These are phyloP conservation scores for Ascochyta clinopodiicola DNA, from an alignment of 2,329 filamentous ascomycete genomes.

Conservation along the genomic window DNA sequence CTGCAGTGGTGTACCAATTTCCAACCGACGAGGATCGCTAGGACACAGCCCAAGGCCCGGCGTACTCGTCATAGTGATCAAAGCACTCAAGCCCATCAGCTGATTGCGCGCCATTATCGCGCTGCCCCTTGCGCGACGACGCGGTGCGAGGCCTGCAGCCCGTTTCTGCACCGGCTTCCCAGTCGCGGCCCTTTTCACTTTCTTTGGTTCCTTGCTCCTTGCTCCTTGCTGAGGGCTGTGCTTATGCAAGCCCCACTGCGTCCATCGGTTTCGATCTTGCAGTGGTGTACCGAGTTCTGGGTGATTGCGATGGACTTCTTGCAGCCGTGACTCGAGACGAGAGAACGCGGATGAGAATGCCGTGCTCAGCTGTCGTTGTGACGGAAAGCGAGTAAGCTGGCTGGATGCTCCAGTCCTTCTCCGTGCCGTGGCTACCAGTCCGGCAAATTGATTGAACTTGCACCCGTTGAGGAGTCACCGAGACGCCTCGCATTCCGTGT, in stretches of 20 bases:
- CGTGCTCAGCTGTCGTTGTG: neutral
- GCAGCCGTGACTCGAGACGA: neutral
- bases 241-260: neutral
- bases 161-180: neutral
- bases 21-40: neutral
- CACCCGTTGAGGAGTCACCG: too few species aligned
- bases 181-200: neutral
- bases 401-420: too few species aligned
- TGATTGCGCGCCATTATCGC: conserved; percentile 15
- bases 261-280: neutral
- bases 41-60: neutral
- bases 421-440: too few species aligned
- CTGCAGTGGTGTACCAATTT: neutral
- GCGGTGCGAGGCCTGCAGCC: conserved; percentile 8
- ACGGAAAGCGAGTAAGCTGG: too few species aligned
- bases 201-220: neutral
- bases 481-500: too few species aligned
- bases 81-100: conserved; percentile 4
- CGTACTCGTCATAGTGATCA: neutral
- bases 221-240: neutral
- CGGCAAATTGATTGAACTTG: too few species aligned
- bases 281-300: neutral
- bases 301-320: neutral
- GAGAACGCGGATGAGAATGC: neutral
- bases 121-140: neutral